Conservation (phyloP, 208 protist genomes). For the Crithidia mellificae region DNA sequence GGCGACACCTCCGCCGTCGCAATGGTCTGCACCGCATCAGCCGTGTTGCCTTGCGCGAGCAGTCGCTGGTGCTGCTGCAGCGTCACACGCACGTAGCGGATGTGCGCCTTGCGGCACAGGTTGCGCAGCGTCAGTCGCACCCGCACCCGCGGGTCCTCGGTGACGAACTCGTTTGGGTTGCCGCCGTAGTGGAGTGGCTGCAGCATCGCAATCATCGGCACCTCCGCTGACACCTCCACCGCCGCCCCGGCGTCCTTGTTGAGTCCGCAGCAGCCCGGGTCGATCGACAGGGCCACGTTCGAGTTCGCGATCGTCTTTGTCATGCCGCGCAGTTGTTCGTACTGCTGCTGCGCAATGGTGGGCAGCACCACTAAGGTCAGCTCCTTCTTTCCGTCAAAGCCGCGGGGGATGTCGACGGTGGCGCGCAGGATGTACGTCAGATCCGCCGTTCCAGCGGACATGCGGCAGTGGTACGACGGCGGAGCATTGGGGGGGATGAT, state of each 20-base stretch:
- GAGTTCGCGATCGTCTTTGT: background rate
- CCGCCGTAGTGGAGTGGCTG: background rate
- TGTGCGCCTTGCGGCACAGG: conserved; percentile 19
- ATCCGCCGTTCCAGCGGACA: conserved; percentile 8
- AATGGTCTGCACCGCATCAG: conserved; percentile 16
- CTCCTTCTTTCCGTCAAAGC: conserved; percentile 38
- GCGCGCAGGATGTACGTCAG: conserved; percentile 40
- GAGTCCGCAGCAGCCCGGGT: conserved; percentile 34
- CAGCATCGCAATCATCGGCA: conserved; percentile 6
- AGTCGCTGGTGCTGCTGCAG: conserved; percentile 34
- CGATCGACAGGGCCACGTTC: conserved; percentile 20
- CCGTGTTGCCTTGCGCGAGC: conserved; percentile 11
- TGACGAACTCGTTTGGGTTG: background rate
- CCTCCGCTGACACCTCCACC: conserved; percentile 11
- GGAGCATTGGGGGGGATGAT: conserved; percentile 30
- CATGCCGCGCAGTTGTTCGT: conserved; percentile 13
- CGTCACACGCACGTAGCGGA: conserved; percentile 24
- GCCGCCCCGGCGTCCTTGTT: conserved; percentile 20
- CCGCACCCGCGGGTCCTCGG: background rate
- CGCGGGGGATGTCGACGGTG: conserved; percentile 40
- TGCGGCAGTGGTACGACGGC: conserved; percentile 31
- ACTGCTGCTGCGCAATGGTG: conserved; percentile 31
- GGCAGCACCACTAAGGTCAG: conserved; percentile 21
- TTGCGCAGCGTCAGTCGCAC: conserved; percentile 16
- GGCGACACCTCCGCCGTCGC: conserved; percentile 7